phyloP scores from a whole-genome alignment of 306 rosid genomes.

The Heteromeles arbutifolia region DNA sequence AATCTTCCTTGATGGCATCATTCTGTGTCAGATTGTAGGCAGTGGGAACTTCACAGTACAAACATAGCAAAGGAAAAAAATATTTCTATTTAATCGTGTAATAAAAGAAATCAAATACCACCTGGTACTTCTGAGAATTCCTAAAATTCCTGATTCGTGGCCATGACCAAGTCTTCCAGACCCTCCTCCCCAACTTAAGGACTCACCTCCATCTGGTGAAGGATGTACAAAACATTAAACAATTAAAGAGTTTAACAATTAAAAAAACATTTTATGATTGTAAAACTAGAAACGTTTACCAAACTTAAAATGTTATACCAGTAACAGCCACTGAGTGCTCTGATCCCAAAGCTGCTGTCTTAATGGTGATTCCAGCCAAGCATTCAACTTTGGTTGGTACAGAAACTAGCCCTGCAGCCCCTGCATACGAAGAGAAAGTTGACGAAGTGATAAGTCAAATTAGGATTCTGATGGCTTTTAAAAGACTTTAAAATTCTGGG shows the following conservation, averaged over 20 bases:
- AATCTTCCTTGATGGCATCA: background rate
- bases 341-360: constrained; percentile 77
- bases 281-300: background rate
- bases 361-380: constrained; percentile 69
- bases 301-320: constrained; percentile 36
- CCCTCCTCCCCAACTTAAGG: constrained; percentile 93
- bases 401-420: constrained; percentile 49
- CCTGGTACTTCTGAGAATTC: constrained; percentile 67
- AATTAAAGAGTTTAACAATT: background rate
- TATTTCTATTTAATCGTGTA: background rate
- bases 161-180: constrained; percentile 96
- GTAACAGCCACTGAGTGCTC: constrained; percentile 81
- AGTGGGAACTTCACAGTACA: background rate
- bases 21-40: background rate
- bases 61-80: background rate
- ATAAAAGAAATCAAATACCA: constrained; percentile 15
- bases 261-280: background rate
- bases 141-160: constrained; percentile 54
- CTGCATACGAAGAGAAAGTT: constrained; percentile 35
- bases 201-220: constrained; percentile 66
- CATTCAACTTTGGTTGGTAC: constrained; percentile 76
- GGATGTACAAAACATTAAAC: constrained; percentile 9
- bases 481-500: too few relatives aligned
- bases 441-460: background rate
- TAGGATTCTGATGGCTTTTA: too few relatives aligned